Evolutionary conservation across 1,284 basidiomycete species (phyloP).

Genomic region (Kalmanozyma brasiliensis): DNA sequence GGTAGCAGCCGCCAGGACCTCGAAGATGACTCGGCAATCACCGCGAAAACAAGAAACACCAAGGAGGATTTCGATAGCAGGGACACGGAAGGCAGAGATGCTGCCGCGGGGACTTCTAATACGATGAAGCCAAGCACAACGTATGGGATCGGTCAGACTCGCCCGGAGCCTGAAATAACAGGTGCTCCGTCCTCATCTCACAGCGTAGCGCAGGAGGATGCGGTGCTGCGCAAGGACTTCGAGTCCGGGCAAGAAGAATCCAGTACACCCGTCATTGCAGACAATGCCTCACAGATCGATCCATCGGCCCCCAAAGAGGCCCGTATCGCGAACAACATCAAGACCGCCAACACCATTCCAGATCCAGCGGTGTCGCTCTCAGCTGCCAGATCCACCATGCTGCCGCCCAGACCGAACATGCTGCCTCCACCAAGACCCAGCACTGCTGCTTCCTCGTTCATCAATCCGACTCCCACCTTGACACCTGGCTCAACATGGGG

Average conservation of each 20-base stretch:
- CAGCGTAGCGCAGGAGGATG: slow-evolving; percentile 2
- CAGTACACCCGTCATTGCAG: slow-evolving; percentile 1
- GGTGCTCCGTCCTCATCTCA: background rate
- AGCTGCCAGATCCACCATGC: slow-evolving; percentile 34
- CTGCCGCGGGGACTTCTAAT: too few species aligned
- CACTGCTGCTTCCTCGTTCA: slow-evolving; percentile 45
- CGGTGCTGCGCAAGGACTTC: background rate
- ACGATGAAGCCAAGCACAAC: background rate
- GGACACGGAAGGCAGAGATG: slow-evolving; percentile 1
- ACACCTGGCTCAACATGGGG: slow-evolving; percentile 51
- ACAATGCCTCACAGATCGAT: background rate
- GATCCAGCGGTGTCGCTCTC: slow-evolving; percentile 45
- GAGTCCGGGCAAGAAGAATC: background rate
- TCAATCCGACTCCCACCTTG: slow-evolving; percentile 42
- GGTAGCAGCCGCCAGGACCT: background rate
- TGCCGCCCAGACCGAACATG: slow-evolving; percentile 40
- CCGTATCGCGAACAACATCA: slow-evolving; percentile 30
- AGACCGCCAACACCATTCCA: slow-evolving; percentile 40
- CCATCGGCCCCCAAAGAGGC: slow-evolving; percentile 21
- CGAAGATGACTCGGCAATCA: slow-evolving; percentile 1
- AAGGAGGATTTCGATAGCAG: background rate
- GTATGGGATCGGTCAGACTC: background rate
- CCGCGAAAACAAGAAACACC: background rate
- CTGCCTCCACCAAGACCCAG: slow-evolving; percentile 39
- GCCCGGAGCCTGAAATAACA: background rate